Percentiles rank a stretch among this genome's conserved stretches.
Conservation (phyloP, 2,329 filamentous ascomycete genomes). For the Talaromyces rugulosus region DNA sequence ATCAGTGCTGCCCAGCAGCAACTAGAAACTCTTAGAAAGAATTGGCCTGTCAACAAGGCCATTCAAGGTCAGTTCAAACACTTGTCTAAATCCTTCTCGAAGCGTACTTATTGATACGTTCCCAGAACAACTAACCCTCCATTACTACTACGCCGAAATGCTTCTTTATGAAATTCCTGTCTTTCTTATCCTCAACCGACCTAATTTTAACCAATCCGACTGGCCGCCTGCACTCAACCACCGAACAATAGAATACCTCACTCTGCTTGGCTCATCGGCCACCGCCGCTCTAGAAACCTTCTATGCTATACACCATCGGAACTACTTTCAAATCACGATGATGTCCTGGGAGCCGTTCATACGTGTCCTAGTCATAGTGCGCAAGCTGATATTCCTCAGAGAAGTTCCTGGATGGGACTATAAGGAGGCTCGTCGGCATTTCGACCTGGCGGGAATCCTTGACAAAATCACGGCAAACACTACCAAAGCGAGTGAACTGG, state of each 20-base stretch:
- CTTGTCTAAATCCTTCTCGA: not conserved
- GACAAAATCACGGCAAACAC: not conserved
- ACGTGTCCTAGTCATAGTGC: not conserved
- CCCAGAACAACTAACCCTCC: not conserved
- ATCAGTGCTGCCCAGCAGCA: not conserved
- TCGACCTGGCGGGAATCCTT: not conserved
- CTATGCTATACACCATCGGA: slow-evolving; percentile 1
- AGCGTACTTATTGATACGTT: not conserved
- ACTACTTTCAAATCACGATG: slow-evolving; percentile 2
- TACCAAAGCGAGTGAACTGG: not conserved
- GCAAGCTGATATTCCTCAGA: slow-evolving; percentile 4
- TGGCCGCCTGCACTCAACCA: not conserved
- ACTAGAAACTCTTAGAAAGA: not conserved
- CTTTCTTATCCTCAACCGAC: not conserved
- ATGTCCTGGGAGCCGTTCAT: slow-evolving; percentile 2
- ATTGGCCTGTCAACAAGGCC: not conserved
- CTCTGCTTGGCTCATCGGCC: not conserved
- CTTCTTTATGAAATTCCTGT: slow-evolving; percentile 6
- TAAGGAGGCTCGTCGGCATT: not conserved
- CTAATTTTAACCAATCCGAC: not conserved
- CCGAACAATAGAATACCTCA: not conserved
- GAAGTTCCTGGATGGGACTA: slow-evolving; percentile 6
- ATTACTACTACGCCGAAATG: slow-evolving; percentile 8
- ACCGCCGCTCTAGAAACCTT: not conserved
- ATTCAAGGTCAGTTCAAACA: not conserved